Conservation (phyloP, 2,329 filamentous ascomycete genomes). For the Periconia sp. region DNA sequence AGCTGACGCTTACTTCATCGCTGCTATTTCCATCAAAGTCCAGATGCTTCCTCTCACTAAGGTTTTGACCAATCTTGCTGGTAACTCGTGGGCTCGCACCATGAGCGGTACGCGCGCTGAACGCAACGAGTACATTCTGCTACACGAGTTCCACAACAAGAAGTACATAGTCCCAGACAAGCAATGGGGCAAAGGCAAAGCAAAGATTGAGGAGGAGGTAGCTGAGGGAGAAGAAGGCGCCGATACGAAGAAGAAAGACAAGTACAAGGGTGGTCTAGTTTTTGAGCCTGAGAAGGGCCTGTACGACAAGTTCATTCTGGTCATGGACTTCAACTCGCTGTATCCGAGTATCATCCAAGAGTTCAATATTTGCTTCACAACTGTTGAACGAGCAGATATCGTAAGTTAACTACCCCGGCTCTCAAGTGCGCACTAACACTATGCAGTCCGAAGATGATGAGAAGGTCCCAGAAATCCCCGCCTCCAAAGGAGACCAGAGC, state of each 20-base stretch:
- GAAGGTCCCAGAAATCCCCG: slow-evolving; percentile 84
- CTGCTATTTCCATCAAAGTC: slow-evolving; percentile 84
- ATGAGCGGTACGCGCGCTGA: slow-evolving; percentile 94
- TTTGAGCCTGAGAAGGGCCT: slow-evolving; percentile 97
- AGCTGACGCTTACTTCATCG: slow-evolving; percentile 93
- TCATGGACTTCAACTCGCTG: slow-evolving; percentile 99
- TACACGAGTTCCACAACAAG: slow-evolving; percentile 95
- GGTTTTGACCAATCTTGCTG: slow-evolving; percentile 92
- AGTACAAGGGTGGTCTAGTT: slow-evolving; percentile 97
- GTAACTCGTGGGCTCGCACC: slow-evolving; percentile 97
- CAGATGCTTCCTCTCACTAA: slow-evolving; percentile 95
- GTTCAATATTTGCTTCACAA: slow-evolving; percentile 99
- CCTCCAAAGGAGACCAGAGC: slow-evolving; percentile 69
- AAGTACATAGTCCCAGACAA: slow-evolving; percentile 99
- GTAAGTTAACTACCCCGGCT: slow-evolving; percentile 56
- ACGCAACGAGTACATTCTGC: slow-evolving; percentile 97
- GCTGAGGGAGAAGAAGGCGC: slow-evolving; percentile 71
- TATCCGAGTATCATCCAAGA: slow-evolving; percentile 99
- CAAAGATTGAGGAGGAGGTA: slow-evolving; percentile 73
- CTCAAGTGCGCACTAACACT: background rate
- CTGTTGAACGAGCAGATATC: slow-evolving; percentile 77
- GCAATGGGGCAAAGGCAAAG: slow-evolving; percentile 76
- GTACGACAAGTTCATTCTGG: slow-evolving; percentile 96
- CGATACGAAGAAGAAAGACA: slow-evolving; percentile 96
- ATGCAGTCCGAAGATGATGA: slow-evolving; percentile 79